Conservation (phyloP, 2,329 filamentous ascomycete species). For the Penicillium sp. region DNA sequence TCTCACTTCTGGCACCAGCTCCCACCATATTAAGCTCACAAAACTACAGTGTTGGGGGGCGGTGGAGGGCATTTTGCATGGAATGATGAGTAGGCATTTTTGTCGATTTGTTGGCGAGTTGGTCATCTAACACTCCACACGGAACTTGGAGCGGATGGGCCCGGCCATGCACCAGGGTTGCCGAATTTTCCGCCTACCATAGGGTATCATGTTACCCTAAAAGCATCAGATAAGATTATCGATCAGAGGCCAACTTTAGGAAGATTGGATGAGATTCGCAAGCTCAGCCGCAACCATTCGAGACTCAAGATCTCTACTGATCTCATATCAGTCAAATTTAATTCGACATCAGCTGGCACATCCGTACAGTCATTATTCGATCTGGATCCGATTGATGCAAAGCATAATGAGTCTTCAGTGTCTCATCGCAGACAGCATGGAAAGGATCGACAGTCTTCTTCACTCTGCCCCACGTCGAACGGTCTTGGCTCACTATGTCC, state of each 20-base stretch:
- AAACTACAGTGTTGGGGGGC: no score
- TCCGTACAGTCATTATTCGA: background rate
- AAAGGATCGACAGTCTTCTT: background rate
- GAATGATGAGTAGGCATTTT: no score
- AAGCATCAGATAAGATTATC: background rate
- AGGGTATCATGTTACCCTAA: no score
- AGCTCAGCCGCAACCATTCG: background rate
- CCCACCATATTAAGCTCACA: no score
- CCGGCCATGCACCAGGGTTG: no score
- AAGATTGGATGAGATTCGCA: background rate
- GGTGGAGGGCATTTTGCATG: no score
- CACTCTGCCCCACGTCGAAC: background rate
- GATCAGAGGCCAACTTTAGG: background rate
- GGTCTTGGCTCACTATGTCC: conserved; percentile 1
- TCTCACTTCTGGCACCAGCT: no score
- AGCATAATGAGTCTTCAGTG: background rate
- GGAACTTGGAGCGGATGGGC: no score
- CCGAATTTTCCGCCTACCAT: no score
- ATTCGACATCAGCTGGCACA: background rate
- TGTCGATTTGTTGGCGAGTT: no score
- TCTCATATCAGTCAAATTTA: background rate
- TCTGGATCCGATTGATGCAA: background rate
- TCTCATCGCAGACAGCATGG: background rate
- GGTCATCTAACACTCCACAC: no score
- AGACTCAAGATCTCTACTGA: background rate